These are phyloP conservation scores for Phalaenopsis aphrodite DNA, from an alignment of 106 monocot genomes.

Conservation along the genomic window DNA sequence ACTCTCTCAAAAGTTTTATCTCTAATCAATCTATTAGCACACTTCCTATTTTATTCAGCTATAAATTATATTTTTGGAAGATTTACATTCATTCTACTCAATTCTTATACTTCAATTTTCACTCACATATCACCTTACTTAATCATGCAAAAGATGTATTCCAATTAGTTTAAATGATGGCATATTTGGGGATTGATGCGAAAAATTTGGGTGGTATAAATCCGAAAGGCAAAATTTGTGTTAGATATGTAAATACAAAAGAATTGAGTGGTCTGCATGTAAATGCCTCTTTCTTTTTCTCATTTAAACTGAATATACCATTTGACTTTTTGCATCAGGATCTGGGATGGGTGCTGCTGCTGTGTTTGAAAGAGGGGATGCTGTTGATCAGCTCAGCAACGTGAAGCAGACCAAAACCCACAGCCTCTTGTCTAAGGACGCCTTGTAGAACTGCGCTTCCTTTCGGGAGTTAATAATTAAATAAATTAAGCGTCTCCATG, in stretches of 20 bases:
- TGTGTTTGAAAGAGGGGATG: conserved; percentile 90
- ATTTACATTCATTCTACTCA: too few relatives aligned
- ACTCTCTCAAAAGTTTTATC: neutral
- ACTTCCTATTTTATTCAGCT: neutral
- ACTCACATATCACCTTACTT: too few relatives aligned
- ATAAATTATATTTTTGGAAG: too few relatives aligned
- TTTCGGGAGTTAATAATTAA: neutral
- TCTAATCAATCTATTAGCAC: neutral
- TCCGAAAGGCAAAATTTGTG: too few relatives aligned
- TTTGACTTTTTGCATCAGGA: conserved; percentile 29
- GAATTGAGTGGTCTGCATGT: too few relatives aligned
- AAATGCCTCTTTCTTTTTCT: neutral
- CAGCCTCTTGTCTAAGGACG: conserved; percentile 51
- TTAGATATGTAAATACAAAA: too few relatives aligned
- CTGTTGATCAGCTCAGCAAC: conserved; percentile 63
- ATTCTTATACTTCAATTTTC: too few relatives aligned
- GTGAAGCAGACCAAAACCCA: conserved; percentile 26
- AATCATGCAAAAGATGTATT: too few relatives aligned
- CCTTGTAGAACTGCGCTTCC: conserved; percentile 24
- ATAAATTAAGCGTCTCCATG: too few relatives aligned
- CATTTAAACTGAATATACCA: neutral
- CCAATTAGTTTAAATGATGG: too few relatives aligned
- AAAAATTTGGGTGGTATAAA: too few relatives aligned
- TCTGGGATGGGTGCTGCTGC: conserved; percentile 95
- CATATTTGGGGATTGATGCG: too few relatives aligned